These are phyloP conservation scores for Kwoniella dendrophila DNA, from an alignment of 768 basidiomycete genomes.

Conservation along the genomic window DNA sequence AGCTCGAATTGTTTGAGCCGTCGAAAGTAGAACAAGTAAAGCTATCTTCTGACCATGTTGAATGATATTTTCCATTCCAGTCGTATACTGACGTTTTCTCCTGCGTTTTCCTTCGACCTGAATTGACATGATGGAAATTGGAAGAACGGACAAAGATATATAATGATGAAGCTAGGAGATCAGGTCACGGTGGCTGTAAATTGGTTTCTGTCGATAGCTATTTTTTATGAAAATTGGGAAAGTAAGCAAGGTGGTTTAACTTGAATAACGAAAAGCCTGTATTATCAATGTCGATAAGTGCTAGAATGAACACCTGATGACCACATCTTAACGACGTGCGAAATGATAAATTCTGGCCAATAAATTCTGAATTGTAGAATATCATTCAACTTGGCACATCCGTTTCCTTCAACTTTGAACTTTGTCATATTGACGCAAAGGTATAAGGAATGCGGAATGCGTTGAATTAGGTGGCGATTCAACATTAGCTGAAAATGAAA, in stretches of 20 bases:
- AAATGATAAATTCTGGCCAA: background rate
- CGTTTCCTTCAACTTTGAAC: background rate
- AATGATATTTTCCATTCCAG: constrained; percentile 6
- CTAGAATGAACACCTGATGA: no score
- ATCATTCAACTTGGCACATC: constrained; percentile 12
- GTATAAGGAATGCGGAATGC: background rate
- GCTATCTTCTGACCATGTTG: background rate
- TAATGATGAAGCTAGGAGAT: no score
- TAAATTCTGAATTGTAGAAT: constrained; percentile 5
- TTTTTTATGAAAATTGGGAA: no score
- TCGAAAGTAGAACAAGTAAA: background rate
- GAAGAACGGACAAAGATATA: no score
- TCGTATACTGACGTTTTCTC: background rate
- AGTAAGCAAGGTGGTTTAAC: no score
- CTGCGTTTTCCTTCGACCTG: background rate
- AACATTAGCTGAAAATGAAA: constrained; percentile 15
- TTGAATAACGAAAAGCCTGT: no score
- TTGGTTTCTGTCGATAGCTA: no score
- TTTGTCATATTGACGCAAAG: constrained; percentile 6
- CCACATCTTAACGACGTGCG: background rate
- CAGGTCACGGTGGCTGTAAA: no score
- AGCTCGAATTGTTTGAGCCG: background rate
- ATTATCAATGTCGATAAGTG: no score
- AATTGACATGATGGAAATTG: background rate
- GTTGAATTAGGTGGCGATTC: constrained; percentile 13